Base-by-base conservation (phyloP, 805 yeast species). In the Wickerhamomyces chaumierensis region DNA sequence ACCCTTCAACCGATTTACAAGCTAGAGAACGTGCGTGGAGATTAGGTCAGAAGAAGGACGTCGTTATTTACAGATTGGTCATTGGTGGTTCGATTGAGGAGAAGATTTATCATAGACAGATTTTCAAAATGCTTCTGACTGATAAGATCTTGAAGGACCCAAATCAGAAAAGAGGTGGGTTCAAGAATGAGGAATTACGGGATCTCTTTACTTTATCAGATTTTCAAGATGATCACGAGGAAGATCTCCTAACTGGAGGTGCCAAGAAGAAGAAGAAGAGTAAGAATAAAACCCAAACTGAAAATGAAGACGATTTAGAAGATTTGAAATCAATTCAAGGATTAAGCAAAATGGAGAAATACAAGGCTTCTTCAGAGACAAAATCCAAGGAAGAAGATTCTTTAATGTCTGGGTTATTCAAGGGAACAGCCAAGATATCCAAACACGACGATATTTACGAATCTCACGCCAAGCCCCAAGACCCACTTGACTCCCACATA, bases 1-100 rank as follows among this genome's bases (percentile, higher is more conserved):
- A 90, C 53, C 98, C 98, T 1, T 86, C 96, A 1, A 92, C 97
- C 0, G 98, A 90, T 62, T 70, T 88, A 42, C 98, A 90, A 59
- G 98, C 98, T 0, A 68, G 97, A 42, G 98, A 90, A 56, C 63
- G 98, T 36, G 96, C 97, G 0, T 92, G 97, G 97, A 68, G 98
- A 46, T 67, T 90, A 45, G 98, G 98, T 1, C 98, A 90, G 57
- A 88, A 82, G 55, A 76, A 79, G 41, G 95, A 88, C 48, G 96
- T 90, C 8, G 75, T 87, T 6, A 88, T 90, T 28, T 92, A 90
- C 50, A 63, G 98, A 42, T 64, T 92, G 33, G 86, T 92, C 84
- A 83, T 87, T 34, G 86, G 96, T 2, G 96, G 97, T 0, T 77
- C 96, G 0, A 92, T 90, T 34, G 98, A 92, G 53, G 98, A 92